Conservation (phyloP, 257 asterid species). For the Solanum sejunctum region DNA sequence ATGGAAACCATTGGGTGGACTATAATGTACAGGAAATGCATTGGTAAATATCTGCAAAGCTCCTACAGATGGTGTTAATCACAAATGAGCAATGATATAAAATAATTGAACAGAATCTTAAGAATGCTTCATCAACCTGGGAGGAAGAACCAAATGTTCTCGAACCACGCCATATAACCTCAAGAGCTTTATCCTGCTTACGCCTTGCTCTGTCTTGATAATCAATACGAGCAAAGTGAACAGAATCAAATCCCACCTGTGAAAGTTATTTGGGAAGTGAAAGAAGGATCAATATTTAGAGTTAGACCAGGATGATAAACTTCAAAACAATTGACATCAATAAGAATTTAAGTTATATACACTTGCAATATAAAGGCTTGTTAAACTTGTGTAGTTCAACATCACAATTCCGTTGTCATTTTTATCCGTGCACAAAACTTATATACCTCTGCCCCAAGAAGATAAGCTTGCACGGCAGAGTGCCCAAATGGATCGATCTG, state of each 20-base stretch:
- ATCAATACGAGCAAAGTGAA: constrained; percentile 83
- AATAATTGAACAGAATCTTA: background rate
- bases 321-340: background rate
- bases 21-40: constrained; percentile 71
- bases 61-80: constrained; percentile 1
- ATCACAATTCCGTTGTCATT: background rate
- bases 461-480: constrained; percentile 85
- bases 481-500: constrained; percentile 96
- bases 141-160: constrained; percentile 69
- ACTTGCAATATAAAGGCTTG: background rate
- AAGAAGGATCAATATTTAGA: background rate
- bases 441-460: constrained; percentile 63
- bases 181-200: constrained; percentile 58
- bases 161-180: constrained; percentile 87
- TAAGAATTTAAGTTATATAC: background rate
- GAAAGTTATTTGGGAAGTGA: background rate
- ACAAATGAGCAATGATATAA: background rate
- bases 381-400: background rate
- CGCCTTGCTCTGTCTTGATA: constrained; percentile 83
- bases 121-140: constrained; percentile 26
- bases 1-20: constrained; percentile 67
- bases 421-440: background rate
- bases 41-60: constrained; percentile 61
- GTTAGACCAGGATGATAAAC: background rate
- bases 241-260: constrained; percentile 77